phyloP scores from a whole-genome alignment of 2,329 filamentous ascomycete species.

The Beauveria pseudobassiana region DNA sequence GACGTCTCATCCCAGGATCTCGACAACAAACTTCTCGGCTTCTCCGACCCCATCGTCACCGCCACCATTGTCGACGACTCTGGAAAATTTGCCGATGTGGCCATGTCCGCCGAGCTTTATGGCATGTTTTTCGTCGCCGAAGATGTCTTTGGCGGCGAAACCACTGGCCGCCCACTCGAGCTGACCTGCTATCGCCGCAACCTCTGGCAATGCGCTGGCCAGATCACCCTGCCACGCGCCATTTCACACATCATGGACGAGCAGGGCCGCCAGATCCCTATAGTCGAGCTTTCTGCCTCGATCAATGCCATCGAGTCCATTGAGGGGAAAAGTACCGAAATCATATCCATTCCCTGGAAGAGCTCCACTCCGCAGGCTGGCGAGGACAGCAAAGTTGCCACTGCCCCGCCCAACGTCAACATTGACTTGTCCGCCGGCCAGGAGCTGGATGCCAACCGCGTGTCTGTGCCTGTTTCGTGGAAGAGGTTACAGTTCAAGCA shows the following conservation, averaged over 20 bases:
- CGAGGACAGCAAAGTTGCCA: slow-evolving; percentile 42
- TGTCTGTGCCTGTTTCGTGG: slow-evolving; percentile 82
- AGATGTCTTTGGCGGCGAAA: slow-evolving; percentile 62
- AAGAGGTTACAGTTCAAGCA: slow-evolving; percentile 93
- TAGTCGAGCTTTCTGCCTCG: slow-evolving; percentile 70
- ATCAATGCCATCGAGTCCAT: slow-evolving; percentile 88
- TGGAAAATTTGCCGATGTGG: slow-evolving; percentile 55
- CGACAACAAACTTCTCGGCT: slow-evolving; percentile 67
- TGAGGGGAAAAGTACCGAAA: slow-evolving; percentile 84
- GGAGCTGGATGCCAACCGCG: slow-evolving; percentile 70
- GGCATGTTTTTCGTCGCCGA: slow-evolving; percentile 88
- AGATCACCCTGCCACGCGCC: slow-evolving; percentile 68
- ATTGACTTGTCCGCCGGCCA: slow-evolving; percentile 50
- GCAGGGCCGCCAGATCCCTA: slow-evolving; percentile 68
- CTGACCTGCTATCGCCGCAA: slow-evolving; percentile 93
- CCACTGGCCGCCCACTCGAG: slow-evolving; percentile 57
- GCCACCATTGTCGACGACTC: slow-evolving; percentile 58
- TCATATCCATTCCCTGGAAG: slow-evolving; percentile 96
- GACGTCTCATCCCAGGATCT: slow-evolving; percentile 48
- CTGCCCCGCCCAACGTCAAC: slow-evolving; percentile 45
- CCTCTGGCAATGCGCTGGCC: slow-evolving; percentile 88
- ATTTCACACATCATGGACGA: slow-evolving; percentile 63
- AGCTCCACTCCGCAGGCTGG: slow-evolving; percentile 52
- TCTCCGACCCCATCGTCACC: slow-evolving; percentile 56
- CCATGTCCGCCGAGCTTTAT: slow-evolving; percentile 68